phyloP scores from a whole-genome alignment of 176 grass and related monocot genomes.

The Carex pumila region DNA sequence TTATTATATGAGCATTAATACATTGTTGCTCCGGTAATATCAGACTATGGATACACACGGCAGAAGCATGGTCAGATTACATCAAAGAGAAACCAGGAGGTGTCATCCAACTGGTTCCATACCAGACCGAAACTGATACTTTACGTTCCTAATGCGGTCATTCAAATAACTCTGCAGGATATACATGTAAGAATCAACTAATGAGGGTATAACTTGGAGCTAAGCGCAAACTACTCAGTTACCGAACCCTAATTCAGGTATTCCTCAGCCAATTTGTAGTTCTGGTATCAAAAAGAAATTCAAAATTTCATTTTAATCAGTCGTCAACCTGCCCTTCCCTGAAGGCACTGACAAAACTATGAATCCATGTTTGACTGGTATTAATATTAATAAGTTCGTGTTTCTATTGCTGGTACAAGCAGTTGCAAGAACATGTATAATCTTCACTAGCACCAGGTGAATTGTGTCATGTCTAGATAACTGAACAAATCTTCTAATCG shows the following conservation, averaged over 20 bases:
- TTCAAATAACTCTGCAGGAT: conserved; percentile 9
- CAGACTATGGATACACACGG: conserved; percentile 30
- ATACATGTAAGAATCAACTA: conserved; percentile 31
- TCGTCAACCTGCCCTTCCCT: background rate
- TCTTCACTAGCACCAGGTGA: background rate
- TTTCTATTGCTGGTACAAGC: background rate
- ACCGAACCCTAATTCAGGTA: conserved; percentile 32
- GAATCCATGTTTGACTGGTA: background rate
- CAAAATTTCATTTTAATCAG: background rate
- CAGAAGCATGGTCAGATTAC: conserved; percentile 26
- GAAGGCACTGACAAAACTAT: background rate
- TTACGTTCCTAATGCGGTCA: conserved; percentile 18
- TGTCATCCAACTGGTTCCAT: conserved; percentile 34
- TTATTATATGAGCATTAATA: background rate
- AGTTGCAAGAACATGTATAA: background rate
- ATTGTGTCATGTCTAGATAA: background rate
- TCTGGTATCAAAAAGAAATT: background rate
- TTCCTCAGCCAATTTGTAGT: background rate
- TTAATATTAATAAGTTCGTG: background rate
- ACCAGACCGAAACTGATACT: conserved; percentile 1
- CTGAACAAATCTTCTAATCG: background rate
- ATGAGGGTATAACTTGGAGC: conserved; percentile 29
- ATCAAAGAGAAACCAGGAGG: conserved; percentile 23
- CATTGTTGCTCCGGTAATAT: conserved; percentile 11
- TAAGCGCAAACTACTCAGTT: conserved; percentile 1